Conservation (phyloP, 2,329 filamentous ascomycete species). For the Zymoseptoria crescenta region DNA sequence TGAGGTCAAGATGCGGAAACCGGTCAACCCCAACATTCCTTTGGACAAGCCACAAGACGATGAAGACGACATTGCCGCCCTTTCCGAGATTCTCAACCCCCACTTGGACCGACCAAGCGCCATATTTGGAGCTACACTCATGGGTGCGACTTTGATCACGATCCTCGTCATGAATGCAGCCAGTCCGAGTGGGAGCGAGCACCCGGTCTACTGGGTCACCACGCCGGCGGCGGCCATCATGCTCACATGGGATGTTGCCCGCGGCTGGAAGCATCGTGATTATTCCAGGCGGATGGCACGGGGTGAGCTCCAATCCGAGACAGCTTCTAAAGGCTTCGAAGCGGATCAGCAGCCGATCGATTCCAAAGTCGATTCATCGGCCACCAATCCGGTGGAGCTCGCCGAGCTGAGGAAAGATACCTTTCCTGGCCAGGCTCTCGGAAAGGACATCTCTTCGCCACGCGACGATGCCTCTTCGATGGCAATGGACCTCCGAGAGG, state of each 20-base stretch:
- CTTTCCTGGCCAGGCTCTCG: background rate
- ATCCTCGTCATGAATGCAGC: slow-evolving; percentile 59
- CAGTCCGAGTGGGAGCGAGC: slow-evolving; percentile 41
- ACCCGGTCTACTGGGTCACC: slow-evolving; percentile 61
- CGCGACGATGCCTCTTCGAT: background rate
- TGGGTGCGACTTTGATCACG: slow-evolving; percentile 59
- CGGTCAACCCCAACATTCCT: slow-evolving; percentile 67
- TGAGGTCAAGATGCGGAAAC: slow-evolving; percentile 47
- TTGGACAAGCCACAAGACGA: slow-evolving; percentile 45
- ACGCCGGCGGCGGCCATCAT: slow-evolving; percentile 60
- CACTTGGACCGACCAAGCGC: slow-evolving; percentile 62
- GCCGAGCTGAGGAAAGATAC: background rate
- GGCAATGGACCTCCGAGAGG: background rate
- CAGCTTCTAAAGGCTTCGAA: background rate
- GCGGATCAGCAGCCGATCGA: background rate
- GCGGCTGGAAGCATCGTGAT: slow-evolving; percentile 55
- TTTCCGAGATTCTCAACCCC: slow-evolving; percentile 69
- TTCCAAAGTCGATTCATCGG: background rate
- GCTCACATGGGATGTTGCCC: slow-evolving; percentile 58
- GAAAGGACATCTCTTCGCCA: background rate
- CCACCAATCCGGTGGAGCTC: background rate
- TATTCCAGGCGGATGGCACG: slow-evolving; percentile 57
- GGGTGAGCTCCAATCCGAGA: slow-evolving; percentile 36
- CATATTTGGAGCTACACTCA: slow-evolving; percentile 55
- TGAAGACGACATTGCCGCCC: slow-evolving; percentile 48